Evolutionary conservation across 2,329 filamentous ascomycete species (phyloP), one percentile per base, ranked within the genome.

Genomic region (Monilinia aucupariae): DNA sequence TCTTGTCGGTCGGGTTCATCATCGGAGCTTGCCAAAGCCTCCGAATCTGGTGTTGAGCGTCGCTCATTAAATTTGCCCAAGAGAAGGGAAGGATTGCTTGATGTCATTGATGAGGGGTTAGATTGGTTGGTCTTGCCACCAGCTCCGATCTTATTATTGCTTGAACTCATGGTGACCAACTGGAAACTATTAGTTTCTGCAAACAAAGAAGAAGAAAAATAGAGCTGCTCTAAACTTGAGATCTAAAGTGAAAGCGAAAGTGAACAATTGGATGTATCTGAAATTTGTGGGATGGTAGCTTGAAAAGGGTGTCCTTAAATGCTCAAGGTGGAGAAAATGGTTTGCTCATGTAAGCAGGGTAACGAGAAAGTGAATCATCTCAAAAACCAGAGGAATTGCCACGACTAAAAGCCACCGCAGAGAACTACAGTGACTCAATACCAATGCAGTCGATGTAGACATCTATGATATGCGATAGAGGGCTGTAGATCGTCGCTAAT

Each of bases 1-100:
- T 82, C 83, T 68, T 84, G 79, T 51, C 80, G 80, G 65, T 96
- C 89, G 63, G 80, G 82, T 75, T 99, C 94, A 75, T 97, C 94
- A 75, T 97, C 94, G 15, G 92, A 97, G 68, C 93, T 97, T 59
- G 89, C 92, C 64, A 97, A 79, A 59, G 91, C 93, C 74, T 97
- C 93, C 4, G 92, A 97, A 74, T 97, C 94, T 27, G 93, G 93
- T 1, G 93, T 97, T 9, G 91, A 92, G 61, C 90, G 89, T 70
- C 92, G 85, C 62, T 87, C 82, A 71, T 90, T 89, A 56, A 88
- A 81, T 74, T 92, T 94, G 58, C 93, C 90, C 41, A 91, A 80
- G 54, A 90, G 78, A 47, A 87, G 78, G 47, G 85, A 85, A 64
- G 88, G 85, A 70, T 80, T 88, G 69, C 77, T 85, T 27, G 84